These are phyloP conservation scores for Malbranchea cinnamomea DNA, from an alignment of 2,329 filamentous ascomycete species.

Conservation along the genomic window DNA sequence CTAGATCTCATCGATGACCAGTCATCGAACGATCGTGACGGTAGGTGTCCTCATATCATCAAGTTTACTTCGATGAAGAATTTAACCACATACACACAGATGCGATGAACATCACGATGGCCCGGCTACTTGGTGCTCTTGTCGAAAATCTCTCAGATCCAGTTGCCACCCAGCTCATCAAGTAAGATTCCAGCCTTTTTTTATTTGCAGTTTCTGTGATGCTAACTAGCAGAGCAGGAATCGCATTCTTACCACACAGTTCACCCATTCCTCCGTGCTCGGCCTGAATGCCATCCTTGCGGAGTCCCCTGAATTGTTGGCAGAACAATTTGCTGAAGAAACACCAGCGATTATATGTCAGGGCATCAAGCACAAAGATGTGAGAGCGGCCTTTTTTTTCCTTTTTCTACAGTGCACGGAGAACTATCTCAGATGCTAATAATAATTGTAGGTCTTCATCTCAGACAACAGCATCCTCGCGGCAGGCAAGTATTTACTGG, in stretches of 20 bases:
- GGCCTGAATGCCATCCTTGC: constrained; percentile 78
- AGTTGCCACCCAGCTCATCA: constrained; percentile 45
- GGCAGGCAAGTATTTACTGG: constrained; percentile 76
- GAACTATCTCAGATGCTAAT: constrained; percentile 10
- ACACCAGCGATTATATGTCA: constrained; percentile 62
- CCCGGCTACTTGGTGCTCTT: constrained; percentile 75
- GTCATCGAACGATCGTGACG: constrained; percentile 56
- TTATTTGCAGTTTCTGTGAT: constrained; percentile 8
- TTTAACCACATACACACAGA: constrained; percentile 24
- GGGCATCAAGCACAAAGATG: constrained; percentile 62
- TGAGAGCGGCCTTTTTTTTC: constrained; percentile 40
- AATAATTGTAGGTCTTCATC: constrained; percentile 53
- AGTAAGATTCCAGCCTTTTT: constrained; percentile 32
- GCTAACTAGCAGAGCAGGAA: constrained; percentile 50
- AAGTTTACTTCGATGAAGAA: constrained; percentile 2
- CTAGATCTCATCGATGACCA: constrained; percentile 79
- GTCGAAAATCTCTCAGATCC: constrained; percentile 72
- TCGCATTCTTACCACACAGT: constrained; percentile 62
- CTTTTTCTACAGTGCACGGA: not conserved
- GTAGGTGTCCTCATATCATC: constrained; percentile 21
- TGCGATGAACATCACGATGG: constrained; percentile 74
- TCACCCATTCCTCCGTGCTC: constrained; percentile 65
- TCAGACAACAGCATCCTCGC: constrained; percentile 80
- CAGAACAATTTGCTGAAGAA: constrained; percentile 56
- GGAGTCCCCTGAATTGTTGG: constrained; percentile 59